phyloP scores from a whole-genome alignment of 306 rosid species.

The Argentina anserina region DNA sequence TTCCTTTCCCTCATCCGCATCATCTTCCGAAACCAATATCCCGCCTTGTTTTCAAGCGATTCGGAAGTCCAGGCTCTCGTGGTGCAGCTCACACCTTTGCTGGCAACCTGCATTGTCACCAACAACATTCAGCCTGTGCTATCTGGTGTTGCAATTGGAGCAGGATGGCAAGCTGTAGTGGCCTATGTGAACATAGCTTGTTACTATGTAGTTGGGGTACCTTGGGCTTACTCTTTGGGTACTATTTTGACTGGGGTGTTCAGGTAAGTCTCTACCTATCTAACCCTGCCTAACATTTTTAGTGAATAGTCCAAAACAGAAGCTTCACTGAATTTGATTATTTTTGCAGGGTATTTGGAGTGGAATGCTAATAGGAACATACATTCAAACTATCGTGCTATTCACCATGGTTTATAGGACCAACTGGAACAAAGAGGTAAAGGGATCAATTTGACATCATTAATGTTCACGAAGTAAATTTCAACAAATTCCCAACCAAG shows the following conservation, averaged over 20 bases:
- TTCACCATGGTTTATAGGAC: constrained; percentile 56
- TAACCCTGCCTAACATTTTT: not conserved
- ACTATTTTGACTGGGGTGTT: constrained; percentile 49
- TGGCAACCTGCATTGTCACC: constrained; percentile 60
- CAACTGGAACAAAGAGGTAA: constrained; percentile 76
- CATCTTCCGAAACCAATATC: constrained; percentile 36
- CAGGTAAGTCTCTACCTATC: constrained; percentile 23
- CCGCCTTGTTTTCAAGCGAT: constrained; percentile 51
- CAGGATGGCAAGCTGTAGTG: constrained; percentile 84
- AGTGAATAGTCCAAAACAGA: too few species aligned
- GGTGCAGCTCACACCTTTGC: constrained; percentile 54
- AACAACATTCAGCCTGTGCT: constrained; percentile 83
- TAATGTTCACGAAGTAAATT: not conserved
- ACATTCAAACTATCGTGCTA: constrained; percentile 62
- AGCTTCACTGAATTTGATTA: not conserved
- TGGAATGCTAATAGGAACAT: constrained; percentile 66
- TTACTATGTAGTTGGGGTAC: constrained; percentile 75
- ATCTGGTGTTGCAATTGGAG: constrained; percentile 88
- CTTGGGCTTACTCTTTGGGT: constrained; percentile 62
- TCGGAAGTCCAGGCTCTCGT: constrained; percentile 46
- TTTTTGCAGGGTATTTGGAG: constrained; percentile 71
- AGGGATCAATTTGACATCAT: not conserved
- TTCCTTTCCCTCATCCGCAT: constrained; percentile 38
- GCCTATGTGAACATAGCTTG: constrained; percentile 73
- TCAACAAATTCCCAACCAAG: not conserved